Percentiles rank a stretch among this genome's conserved stretches.
Evolutionary conservation across 73 alveolate species (phyloP).

Genomic region (Uronychia binucleata): DNA sequence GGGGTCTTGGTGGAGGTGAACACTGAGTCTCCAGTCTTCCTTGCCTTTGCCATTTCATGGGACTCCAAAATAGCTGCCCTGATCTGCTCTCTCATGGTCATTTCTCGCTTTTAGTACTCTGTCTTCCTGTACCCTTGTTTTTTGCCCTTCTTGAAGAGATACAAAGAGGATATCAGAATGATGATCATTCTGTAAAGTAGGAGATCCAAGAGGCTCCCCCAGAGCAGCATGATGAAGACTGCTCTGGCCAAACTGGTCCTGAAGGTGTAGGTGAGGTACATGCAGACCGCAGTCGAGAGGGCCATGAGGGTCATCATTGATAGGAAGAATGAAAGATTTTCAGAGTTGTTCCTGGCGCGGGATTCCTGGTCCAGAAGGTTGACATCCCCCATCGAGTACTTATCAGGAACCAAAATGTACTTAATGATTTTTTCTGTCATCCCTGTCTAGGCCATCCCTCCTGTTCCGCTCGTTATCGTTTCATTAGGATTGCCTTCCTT

Average conservation of each 20-base stretch:
- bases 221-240: background rate
- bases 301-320: background rate
- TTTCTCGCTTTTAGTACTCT: too few species aligned
- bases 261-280: conserved; percentile 29
- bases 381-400: conserved; percentile 47
- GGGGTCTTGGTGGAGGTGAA: background rate
- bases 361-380: conserved; percentile 33
- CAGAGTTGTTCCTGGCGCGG: conserved; percentile 16
- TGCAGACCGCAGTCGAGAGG: conserved; percentile 25
- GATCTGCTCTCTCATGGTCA: too few species aligned
- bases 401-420: conserved; percentile 31
- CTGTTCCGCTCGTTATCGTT: background rate
- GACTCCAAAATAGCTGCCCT: too few species aligned
- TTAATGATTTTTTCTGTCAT: conserved; percentile 9
- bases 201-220: background rate
- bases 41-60: too few species aligned
- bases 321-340: conserved; percentile 6
- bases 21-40: too few species aligned
- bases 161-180: too few species aligned
- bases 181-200: too few species aligned
- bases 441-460: conserved; percentile 1
- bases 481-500: background rate
- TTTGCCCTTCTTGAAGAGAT: too few species aligned
- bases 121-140: too few species aligned
- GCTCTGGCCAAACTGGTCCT: background rate